phyloP scores from a whole-genome alignment of 176 grass and related monocot species.

The Rhynchospora pubera region DNA sequence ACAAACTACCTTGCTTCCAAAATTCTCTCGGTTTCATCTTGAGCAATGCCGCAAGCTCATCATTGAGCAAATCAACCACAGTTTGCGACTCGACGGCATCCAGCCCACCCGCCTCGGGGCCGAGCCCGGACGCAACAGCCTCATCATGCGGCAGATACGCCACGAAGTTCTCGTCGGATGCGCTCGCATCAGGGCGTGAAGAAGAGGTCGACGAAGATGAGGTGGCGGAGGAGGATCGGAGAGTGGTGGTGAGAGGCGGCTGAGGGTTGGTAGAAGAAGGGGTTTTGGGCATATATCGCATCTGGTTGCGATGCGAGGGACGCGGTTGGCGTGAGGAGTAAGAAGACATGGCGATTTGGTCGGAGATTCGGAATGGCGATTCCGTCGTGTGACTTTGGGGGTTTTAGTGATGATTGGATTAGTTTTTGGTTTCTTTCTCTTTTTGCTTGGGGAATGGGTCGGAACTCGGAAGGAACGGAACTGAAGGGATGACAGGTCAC shows the following conservation, averaged over 20 bases:
- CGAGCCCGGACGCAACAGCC: constrained; percentile 72
- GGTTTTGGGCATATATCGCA: constrained; percentile 52
- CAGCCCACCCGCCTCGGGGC: constrained; percentile 49
- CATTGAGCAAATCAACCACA: constrained; percentile 87
- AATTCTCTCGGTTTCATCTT: constrained; percentile 59
- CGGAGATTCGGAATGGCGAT: too few species aligned
- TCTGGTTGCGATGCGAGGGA: constrained; percentile 23
- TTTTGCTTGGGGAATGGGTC: background rate
- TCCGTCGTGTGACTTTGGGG: background rate
- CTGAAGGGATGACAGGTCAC: background rate
- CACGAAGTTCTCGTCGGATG: constrained; percentile 38
- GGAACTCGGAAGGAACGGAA: background rate
- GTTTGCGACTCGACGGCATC: constrained; percentile 79
- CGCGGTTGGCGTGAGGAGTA: constrained; percentile 26
- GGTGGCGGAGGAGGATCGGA: constrained; percentile 43
- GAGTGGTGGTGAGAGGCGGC: constrained; percentile 47
- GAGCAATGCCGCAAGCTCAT: constrained; percentile 52
- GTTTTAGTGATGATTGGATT: background rate
- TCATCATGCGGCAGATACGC: constrained; percentile 88
- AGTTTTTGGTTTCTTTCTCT: background rate
- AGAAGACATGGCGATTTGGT: constrained; percentile 22
- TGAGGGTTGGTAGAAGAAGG: constrained; percentile 25
- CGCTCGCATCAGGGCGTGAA: background rate
- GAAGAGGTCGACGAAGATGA: constrained; percentile 20
- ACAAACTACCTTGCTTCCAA: constrained; percentile 63